A percentile compares a stretch with the other conserved stretches of the same genome.
phyloP scores from a whole-genome alignment of 768 basidiomycete genomes.

The Lanmaoa rubissima region DNA sequence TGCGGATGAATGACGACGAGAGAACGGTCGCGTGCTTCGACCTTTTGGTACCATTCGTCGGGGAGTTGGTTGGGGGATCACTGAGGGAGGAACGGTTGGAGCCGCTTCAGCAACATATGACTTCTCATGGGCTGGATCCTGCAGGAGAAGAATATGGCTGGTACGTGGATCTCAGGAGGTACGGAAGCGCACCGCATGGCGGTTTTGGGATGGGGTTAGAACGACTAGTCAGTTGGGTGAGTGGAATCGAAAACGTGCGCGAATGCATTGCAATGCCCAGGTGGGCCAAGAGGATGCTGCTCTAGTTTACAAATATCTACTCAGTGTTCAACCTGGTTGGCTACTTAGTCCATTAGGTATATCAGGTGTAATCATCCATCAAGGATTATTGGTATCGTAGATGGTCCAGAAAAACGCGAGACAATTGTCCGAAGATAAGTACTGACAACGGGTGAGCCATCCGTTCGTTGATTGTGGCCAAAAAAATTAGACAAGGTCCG shows the following conservation, averaged over 20 bases:
- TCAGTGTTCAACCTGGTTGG: not conserved
- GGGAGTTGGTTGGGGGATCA: slow-evolving; percentile 92
- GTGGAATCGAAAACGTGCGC: slow-evolving; percentile 85
- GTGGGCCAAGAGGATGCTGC: slow-evolving; percentile 77
- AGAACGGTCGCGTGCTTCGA: slow-evolving; percentile 93
- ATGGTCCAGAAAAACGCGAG: not conserved
- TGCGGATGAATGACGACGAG: slow-evolving; percentile 65
- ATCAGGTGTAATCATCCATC: not conserved
- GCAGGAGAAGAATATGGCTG: slow-evolving; percentile 47
- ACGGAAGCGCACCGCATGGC: slow-evolving; percentile 87
- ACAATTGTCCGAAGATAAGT: not conserved
- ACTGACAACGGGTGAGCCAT: not conserved
- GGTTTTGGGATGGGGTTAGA: slow-evolving; percentile 98
- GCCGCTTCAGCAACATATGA: slow-evolving; percentile 51
- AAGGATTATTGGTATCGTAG: not conserved
- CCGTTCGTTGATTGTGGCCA: not conserved
- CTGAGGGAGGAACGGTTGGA: slow-evolving; percentile 75
- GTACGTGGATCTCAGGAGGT: slow-evolving; percentile 84
- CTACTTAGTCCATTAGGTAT: not conserved
- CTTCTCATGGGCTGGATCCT: slow-evolving; percentile 42
- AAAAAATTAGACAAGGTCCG: slow-evolving; percentile 27
- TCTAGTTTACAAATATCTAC: slow-evolving; percentile 35
- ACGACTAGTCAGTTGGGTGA: slow-evolving; percentile 81
- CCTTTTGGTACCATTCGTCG: slow-evolving; percentile 81
- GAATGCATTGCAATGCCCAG: slow-evolving; percentile 93